Evolutionary conservation across 2,329 filamentous ascomycete genomes (phyloP).

Genomic region (Clonostachys rosea): DNA sequence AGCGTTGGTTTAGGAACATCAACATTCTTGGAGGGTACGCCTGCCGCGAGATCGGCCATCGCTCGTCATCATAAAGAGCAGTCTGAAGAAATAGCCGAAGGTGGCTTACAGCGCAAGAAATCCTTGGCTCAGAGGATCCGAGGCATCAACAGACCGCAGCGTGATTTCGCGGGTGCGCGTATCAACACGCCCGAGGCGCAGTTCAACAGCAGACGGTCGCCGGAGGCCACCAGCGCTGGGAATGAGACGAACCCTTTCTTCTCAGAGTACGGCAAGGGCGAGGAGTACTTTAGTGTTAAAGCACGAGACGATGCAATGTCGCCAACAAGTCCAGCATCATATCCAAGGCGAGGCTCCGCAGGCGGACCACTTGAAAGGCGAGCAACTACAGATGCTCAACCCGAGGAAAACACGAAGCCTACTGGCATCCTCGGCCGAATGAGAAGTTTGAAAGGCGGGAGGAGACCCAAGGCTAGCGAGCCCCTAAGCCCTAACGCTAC

Average conservation of each 20-base stretch:
- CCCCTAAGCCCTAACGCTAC: constrained; percentile 23
- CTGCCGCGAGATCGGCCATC: constrained; percentile 76
- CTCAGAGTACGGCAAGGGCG: constrained; percentile 63
- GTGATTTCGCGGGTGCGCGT: constrained; percentile 56
- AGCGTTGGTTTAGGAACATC: constrained; percentile 84
- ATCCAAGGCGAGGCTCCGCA: constrained; percentile 25
- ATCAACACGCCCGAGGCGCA: constrained; percentile 47
- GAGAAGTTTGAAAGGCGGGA: constrained; percentile 74
- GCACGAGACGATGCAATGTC: constrained; percentile 29
- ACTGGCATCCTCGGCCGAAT: constrained; percentile 73
- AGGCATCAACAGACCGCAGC: constrained; percentile 70
- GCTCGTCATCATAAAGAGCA: constrained; percentile 69
- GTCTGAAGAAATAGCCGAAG: constrained; percentile 49
- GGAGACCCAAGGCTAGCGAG: constrained; percentile 30
- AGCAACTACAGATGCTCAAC: constrained; percentile 50
- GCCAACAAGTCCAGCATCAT: constrained; percentile 55
- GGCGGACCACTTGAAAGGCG: constrained; percentile 55
- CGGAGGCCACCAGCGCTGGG: constrained; percentile 10
- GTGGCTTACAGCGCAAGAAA: constrained; percentile 81
- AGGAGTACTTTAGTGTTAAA: constrained; percentile 44
- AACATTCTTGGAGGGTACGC: constrained; percentile 92
- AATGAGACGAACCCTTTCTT: constrained; percentile 71
- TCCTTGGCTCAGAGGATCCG: constrained; percentile 89
- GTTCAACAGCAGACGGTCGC: not conserved
- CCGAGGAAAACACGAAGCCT: constrained; percentile 35